Evolutionary conservation across 495 filamentous ascomycete genomes (phyloP), one percentile per base, ranked within the genome.

Genomic region (Penicillium canariense): DNA sequence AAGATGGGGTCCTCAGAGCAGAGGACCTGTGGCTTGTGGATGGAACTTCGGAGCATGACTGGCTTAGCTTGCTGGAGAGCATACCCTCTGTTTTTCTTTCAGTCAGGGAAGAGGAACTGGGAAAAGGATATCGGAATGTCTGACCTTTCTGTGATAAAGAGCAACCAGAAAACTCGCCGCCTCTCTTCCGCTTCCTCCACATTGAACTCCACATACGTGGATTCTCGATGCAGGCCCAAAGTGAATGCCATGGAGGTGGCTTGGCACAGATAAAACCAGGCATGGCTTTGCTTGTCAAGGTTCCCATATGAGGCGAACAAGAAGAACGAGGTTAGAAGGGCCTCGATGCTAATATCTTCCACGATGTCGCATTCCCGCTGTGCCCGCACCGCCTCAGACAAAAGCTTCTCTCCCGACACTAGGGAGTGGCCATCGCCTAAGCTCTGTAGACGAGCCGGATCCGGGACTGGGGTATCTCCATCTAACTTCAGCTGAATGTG

Each of bases 251-350:
- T 74, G 0, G 81, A 81, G 20, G 79, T 79, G 1, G 83, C 76
- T 62, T 88, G 83, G 32, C 83, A 76, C n/a, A 87, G 63, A 55
- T 86, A 86, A 45, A 80, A 79, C 81, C 84, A 87, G 7, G 80
- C 81, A 22, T 76, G 71, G 49, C 75, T 73, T 55, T 77, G 76
- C 30, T 71, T 69, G 50, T 79, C 71, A 25, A 93, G 73, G 44
- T 84, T 87, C 56, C 87, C 88, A 67, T 87, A 84, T 43, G 84
- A 86, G 5, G 84, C 87, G 62, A 88, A 94, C 9, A 90, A 69
- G 61, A 94, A 91, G 70, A 87, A 94, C 4, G 87, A 90, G 10
- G 89, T 92, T 51, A 88, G 78, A 9, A 93, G 75, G 11, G 74
- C 85, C 59, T 85, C 84, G 2, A 87, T 82, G 61, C 73, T 77